Conservation (phyloP, 495 filamentous ascomycete species). For the Aspergillus funiculosus region DNA sequence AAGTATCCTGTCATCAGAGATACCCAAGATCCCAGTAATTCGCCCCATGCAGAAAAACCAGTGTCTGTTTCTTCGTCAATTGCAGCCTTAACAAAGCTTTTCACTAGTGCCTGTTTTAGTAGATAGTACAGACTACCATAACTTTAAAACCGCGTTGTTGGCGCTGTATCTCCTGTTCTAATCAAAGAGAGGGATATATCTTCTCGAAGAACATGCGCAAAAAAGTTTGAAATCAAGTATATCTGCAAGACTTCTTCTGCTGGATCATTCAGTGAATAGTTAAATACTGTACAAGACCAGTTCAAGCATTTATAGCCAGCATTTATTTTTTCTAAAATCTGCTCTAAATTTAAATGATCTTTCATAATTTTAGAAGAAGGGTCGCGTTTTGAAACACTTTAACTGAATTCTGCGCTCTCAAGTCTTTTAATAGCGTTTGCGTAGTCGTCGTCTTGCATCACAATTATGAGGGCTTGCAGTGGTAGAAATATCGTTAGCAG, state of each 20-base stretch:
- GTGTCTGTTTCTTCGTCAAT: constrained; percentile 4
- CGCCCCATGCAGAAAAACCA: constrained; percentile 7
- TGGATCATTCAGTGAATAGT: constrained; percentile 16
- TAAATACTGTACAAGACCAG: constrained; percentile 18
- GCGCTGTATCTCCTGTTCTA: constrained; percentile 1
- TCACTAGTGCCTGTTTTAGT: constrained; percentile 2
- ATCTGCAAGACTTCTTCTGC: constrained; percentile 14
- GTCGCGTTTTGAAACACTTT: constrained; percentile 15
- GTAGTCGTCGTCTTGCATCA: constrained; percentile 24
- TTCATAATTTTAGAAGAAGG: constrained; percentile 19
- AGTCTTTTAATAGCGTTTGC: constrained; percentile 17
- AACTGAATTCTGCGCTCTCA: constrained; percentile 16
- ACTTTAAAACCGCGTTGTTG: constrained; percentile 9
- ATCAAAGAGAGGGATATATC: neutral
- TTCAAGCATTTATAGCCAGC: constrained; percentile 20
- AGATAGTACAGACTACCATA: constrained; percentile 20
- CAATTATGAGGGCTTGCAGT: constrained; percentile 18
- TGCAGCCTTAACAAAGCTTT: constrained; percentile 15
- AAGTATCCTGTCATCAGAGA: constrained; percentile 5
- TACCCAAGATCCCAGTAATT: neutral
- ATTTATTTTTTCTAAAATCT: constrained; percentile 19
- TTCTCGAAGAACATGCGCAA: constrained; percentile 11
- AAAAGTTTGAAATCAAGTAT: constrained; percentile 20
- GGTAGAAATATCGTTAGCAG: constrained; percentile 12
- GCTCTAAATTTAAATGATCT: constrained; percentile 16